Evolutionary conservation across 2,329 filamentous ascomycete species (phyloP).

Genomic region (Fusarium pilosicola): DNA sequence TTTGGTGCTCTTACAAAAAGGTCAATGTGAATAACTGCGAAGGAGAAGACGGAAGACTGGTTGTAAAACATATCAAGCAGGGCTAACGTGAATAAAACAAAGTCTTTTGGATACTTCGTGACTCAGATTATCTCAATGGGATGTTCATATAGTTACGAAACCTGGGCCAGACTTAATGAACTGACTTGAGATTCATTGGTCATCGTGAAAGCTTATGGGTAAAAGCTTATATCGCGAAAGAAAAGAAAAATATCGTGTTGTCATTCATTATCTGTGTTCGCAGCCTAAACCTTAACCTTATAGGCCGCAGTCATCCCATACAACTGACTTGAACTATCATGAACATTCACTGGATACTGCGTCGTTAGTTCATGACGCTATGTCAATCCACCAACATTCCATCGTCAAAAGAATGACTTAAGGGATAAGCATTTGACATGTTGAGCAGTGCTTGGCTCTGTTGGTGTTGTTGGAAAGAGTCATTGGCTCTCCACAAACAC

Average conservation of each 20-base stretch:
- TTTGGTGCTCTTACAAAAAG: not conserved
- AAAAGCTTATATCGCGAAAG: no score
- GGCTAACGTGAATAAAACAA: accelerated
- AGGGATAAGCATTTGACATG: not conserved
- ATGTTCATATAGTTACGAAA: not conserved
- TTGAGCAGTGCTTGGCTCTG: not conserved
- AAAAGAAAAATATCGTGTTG: no score
- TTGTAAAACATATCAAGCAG: accelerated
- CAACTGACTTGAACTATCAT: not conserved
- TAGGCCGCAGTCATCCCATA: no score
- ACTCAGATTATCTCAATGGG: not conserved
- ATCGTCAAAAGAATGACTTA: accelerated
- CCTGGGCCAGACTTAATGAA: not conserved
- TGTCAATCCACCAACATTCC: accelerated
- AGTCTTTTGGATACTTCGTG: not conserved
- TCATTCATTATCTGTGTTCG: no score
- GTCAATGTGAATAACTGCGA: not conserved
- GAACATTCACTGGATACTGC: not conserved
- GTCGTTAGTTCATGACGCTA: not conserved
- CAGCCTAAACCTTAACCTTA: no score
- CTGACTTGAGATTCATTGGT: no score
- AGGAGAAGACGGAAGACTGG: not conserved
- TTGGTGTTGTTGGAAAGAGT: no score
- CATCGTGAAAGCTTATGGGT: no score
- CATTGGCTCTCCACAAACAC: no score